A percentile compares a stretch with the other conserved stretches of the same genome.
These are phyloP conservation scores for Coemansia sp. DNA, from an alignment of 192 early-diverging fungal species.

Conservation along the genomic window DNA sequence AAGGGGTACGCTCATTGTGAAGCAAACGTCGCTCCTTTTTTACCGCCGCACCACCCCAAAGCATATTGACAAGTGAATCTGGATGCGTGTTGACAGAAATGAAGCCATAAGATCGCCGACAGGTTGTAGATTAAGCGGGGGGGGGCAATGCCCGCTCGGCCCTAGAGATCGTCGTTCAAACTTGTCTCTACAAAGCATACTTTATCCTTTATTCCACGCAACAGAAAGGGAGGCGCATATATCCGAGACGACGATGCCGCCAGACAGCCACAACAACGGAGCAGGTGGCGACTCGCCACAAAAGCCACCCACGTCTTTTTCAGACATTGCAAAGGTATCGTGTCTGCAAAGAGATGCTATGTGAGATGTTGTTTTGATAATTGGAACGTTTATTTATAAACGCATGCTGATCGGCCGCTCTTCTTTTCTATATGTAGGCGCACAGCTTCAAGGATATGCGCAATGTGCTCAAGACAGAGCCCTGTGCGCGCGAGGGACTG, in stretches of 20 bases:
- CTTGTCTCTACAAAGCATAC: too few species aligned
- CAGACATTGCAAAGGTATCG: constrained; percentile 31
- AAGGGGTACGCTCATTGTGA: not conserved
- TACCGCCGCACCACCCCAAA: too few species aligned
- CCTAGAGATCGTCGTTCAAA: not conserved
- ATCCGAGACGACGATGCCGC: not conserved
- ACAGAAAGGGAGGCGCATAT: not conserved
- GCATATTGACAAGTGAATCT: too few species aligned
- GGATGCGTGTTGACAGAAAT: not conserved
- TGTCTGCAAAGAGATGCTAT: not conserved
- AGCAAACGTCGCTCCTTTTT: too few species aligned
- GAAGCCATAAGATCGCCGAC: not conserved
- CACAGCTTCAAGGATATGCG: constrained; percentile 24
- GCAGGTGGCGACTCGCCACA: constrained; percentile 6
- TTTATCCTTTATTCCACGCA: not conserved
- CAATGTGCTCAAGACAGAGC: constrained; percentile 15
- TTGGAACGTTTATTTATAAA: not conserved
- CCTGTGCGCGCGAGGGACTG: constrained; percentile 49
- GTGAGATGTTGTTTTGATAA: not conserved
- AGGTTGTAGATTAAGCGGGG: not conserved
- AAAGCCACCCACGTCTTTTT: constrained; percentile 16
- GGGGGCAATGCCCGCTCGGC: too few species aligned
- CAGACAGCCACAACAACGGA: not conserved
- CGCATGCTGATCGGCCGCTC: too few species aligned
- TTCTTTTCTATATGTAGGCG: constrained; percentile 25